Evolutionary conservation across 1,284 basidiomycete species (phyloP).

Genomic region (Heterobasidion parviporum): DNA sequence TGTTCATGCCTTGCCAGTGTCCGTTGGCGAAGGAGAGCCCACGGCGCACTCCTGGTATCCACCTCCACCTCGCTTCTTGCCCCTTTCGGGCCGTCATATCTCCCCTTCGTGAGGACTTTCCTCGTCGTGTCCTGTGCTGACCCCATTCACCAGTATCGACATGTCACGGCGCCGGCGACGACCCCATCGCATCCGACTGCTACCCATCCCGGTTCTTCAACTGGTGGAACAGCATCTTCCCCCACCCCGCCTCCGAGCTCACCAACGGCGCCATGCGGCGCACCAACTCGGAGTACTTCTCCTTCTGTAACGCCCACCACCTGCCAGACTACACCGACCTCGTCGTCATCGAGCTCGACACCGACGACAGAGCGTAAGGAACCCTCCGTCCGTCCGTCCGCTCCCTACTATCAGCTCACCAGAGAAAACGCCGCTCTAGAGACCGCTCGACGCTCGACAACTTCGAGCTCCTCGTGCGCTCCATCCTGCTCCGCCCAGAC

Average conservation of each 20-base stretch:
- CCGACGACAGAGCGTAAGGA: constrained; percentile 75
- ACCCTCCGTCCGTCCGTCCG: constrained; percentile 21
- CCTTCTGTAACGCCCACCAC: constrained; percentile 86
- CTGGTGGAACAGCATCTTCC: constrained; percentile 94
- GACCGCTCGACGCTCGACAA: constrained; percentile 68
- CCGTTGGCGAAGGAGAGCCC: too few relatives aligned
- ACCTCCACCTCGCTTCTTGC: not conserved
- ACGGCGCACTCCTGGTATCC: too few relatives aligned
- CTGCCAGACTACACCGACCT: constrained; percentile 88
- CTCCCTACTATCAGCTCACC: not conserved
- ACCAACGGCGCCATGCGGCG: constrained; percentile 91
- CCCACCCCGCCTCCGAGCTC: constrained; percentile 88
- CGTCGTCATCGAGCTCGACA: constrained; percentile 89
- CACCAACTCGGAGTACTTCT: constrained; percentile 88
- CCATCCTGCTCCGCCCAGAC: constrained; percentile 80
- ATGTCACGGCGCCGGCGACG: constrained; percentile 90
- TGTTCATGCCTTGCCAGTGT: constrained; percentile 10
- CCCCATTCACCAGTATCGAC: constrained; percentile 56
- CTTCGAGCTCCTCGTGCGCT: constrained; percentile 88
- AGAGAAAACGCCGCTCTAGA: constrained; percentile 28
- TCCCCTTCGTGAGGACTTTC: not conserved
- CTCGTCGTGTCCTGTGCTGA: not conserved
- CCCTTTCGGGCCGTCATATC: not conserved
- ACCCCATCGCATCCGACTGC: constrained; percentile 78
- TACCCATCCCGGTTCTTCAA: constrained; percentile 88